Base-by-base conservation (phyloP, 768 basidiomycete species). In the Tricholoma furcatifolium region DNA sequence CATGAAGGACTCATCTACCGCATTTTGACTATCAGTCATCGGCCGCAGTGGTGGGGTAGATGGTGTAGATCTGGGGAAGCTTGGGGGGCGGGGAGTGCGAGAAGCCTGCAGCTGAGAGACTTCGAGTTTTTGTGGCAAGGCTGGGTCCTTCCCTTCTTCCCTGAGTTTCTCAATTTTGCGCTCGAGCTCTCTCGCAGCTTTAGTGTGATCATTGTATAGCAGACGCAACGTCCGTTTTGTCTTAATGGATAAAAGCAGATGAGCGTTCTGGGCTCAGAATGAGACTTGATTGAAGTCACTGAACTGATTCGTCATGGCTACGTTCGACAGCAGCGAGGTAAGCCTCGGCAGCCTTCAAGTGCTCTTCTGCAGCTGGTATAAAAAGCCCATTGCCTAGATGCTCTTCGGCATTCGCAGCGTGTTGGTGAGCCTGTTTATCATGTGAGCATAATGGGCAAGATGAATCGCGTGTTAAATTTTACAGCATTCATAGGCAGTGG, bases 1-100 rank as follows among this genome's bases (percentile, higher is more conserved):
- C 91, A 93, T 91, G 61, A 93, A 93, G 0, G 91, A 93, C 64
- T 93, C 91, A 43, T 92, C 91, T 1, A 88, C 87, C 1, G 84
- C 81, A 55, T 81, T 80, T 57, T 78, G 74, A 24, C 81, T 80
- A 55, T 87, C 77, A 50, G 73, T 67, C 75, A 81, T 73, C 8
- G 71, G 70, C 20, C 74, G 72, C 10, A 71, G 70, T 15, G 76
- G 73, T 9, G 77, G 76, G 4, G 79, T 74, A 27, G 81, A 79
- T 15, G 79, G 74, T 2, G 74, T 75, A 1, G 78, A 64, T 21
- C 73, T 67, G 47, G 75, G 64, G 43, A 62, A 65, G 54, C 60
- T 61, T 54, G 64, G 60, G 47, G 67, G 68, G 18, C 67, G 54
- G 47, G 59, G 66, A 46, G 71, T 61, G 51, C 70, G 66, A 12